Conservation (phyloP, 2,329 filamentous ascomycete genomes). For the Monosporascus sp. region DNA sequence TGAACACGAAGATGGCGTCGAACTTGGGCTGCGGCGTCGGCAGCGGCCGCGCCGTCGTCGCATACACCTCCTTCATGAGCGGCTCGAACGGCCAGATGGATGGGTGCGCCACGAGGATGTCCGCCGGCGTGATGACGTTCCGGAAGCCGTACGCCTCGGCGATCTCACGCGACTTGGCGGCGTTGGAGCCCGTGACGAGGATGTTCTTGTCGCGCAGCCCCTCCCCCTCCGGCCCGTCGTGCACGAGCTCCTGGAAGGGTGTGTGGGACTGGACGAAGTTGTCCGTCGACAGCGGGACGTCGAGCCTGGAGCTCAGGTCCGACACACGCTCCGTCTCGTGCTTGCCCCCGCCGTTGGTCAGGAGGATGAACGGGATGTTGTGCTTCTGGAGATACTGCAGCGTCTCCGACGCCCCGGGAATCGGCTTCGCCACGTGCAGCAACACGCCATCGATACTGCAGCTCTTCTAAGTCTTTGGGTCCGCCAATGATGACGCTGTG, state of each 20-base stretch:
- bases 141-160: slow-evolving; percentile 76
- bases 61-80: slow-evolving; percentile 59
- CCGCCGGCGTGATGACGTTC: slow-evolving; percentile 78
- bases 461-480: slow-evolving; percentile 6
- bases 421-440: slow-evolving; percentile 71
- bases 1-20: slow-evolving; percentile 89
- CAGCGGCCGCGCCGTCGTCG: slow-evolving; percentile 50
- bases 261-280: slow-evolving; percentile 90
- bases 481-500: background rate
- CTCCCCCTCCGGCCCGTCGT: slow-evolving; percentile 36
- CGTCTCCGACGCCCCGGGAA: slow-evolving; percentile 72
- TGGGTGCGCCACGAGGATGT: slow-evolving; percentile 71
- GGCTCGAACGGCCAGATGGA: slow-evolving; percentile 80
- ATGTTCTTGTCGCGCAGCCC: slow-evolving; percentile 61
- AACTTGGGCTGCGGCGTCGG: slow-evolving; percentile 60
- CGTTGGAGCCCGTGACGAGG: slow-evolving; percentile 67
- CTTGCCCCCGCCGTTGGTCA: slow-evolving; percentile 93
- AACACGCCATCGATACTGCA: slow-evolving; percentile 86
- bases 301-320: slow-evolving; percentile 63
- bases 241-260: slow-evolving; percentile 70
- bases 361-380: slow-evolving; percentile 82
- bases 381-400: slow-evolving; percentile 68
- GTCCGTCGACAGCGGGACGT: slow-evolving; percentile 57
- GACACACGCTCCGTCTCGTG: slow-evolving; percentile 68
- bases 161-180: slow-evolving; percentile 63